These are phyloP conservation scores for Sextonia rubra DNA, from an alignment of 164 flowering plant genomes.

Conservation along the genomic window DNA sequence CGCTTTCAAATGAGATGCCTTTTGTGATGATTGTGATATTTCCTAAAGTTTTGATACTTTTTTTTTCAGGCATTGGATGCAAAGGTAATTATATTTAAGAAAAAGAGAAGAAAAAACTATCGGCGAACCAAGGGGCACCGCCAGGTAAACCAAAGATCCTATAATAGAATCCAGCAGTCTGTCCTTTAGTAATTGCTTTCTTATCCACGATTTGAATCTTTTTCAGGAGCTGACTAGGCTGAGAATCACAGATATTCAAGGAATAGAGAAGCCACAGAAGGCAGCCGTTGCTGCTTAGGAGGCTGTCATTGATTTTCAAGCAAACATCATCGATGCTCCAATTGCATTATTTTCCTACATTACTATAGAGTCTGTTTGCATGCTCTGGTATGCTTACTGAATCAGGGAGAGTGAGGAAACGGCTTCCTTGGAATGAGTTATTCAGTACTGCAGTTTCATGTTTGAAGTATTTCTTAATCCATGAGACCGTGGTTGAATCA, in stretches of 20 bases:
- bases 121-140: conserved; percentile 94
- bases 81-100: conserved; percentile 94
- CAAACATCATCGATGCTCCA: neutral
- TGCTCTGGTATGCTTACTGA: neutral
- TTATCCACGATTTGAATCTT: conserved; percentile 4
- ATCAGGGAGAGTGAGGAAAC: neutral
- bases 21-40: neutral
- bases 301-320: neutral
- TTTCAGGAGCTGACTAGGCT: conserved; percentile 78
- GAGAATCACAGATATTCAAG: conserved; percentile 82
- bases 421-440: neutral
- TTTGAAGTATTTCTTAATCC: neutral
- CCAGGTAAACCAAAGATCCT: conserved; percentile 49
- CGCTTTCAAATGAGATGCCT: no score
- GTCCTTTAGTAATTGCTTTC: neutral
- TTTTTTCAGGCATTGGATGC: conserved; percentile 85
- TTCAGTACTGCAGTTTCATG: neutral
- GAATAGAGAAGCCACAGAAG: conserved; percentile 66
- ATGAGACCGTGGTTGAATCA: neutral
- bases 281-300: conserved; percentile 49
- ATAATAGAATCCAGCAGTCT: neutral
- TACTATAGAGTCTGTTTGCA: neutral
- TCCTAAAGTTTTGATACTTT: neutral
- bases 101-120: conserved; percentile 95
- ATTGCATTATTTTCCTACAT: neutral